Evolutionary conservation across 805 yeast species (phyloP).

Genomic region (Saturnispora galanensis): DNA sequence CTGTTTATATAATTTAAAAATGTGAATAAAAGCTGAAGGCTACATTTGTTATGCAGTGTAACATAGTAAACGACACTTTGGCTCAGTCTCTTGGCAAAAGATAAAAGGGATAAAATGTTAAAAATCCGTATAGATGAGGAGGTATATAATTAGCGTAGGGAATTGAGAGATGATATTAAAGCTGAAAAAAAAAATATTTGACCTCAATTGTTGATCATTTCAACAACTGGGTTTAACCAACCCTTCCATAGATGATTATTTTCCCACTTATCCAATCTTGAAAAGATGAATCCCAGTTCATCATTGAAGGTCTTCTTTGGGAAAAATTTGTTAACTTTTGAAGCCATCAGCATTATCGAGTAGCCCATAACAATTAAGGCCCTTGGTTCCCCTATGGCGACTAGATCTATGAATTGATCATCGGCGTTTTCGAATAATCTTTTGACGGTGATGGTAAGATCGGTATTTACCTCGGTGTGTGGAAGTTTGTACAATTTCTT

Average conservation of each 20-base stretch:
- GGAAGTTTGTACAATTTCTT: conserved; percentile 6
- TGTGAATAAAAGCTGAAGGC: neutral
- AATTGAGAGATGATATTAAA: neutral
- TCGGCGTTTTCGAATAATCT: conserved; percentile 12
- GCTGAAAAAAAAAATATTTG: neutral
- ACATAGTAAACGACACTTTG: too few species aligned
- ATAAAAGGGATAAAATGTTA: neutral
- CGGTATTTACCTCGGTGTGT: conserved; percentile 8
- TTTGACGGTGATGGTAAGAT: conserved; percentile 11
- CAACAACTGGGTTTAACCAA: conserved; percentile 12
- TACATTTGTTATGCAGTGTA: too few species aligned
- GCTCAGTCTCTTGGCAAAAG: neutral
- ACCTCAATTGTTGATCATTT: conserved; percentile 1
- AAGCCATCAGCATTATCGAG: conserved; percentile 13
- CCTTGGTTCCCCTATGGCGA: conserved; percentile 15
- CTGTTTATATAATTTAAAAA: neutral
- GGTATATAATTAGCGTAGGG: neutral
- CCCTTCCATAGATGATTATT: conserved; percentile 9
- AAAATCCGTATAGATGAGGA: neutral
- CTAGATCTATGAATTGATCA: conserved; percentile 8
- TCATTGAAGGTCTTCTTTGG: neutral
- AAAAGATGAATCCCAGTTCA: conserved; percentile 10
- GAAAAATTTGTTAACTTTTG: conserved; percentile 7
- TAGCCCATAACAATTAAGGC: conserved; percentile 16
- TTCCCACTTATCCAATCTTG: conserved; percentile 2